A percentile compares a stretch with the other conserved stretches of the same genome.
Conservation (phyloP, 139 green algal species). For the Chlorella sp. region DNA sequence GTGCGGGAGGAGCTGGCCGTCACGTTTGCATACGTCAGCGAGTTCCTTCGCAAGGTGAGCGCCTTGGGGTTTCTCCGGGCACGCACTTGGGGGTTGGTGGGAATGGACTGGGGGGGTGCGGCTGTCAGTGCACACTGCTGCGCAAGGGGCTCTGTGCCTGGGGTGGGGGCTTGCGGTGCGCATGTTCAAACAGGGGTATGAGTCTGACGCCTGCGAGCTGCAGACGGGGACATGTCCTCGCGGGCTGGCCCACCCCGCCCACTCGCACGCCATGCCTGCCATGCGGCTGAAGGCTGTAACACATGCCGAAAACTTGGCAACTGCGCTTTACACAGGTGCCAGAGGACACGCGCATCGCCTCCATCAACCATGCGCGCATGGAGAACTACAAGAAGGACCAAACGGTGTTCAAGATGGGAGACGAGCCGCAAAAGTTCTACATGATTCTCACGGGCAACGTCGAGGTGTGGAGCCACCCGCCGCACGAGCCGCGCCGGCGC, state of each 20-base stretch:
- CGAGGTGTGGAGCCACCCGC: constrained; percentile 43
- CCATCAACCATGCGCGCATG: constrained; percentile 25
- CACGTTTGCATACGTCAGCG: constrained; percentile 34
- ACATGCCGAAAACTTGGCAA: no score
- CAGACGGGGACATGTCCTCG: not conserved
- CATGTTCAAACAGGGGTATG: not conserved
- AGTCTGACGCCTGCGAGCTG: not conserved
- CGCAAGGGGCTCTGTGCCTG: no score
- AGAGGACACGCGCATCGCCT: constrained; percentile 26
- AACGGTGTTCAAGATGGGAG: constrained; percentile 36
- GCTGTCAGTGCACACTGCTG: no score
- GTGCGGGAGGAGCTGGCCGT: constrained; percentile 33
- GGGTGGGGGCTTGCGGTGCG: no score
- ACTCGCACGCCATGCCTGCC: not conserved
- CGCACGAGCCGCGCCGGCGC: constrained; percentile 16
- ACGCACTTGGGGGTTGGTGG: not conserved
- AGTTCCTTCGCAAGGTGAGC: constrained; percentile 38
- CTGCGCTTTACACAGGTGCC: constrained; percentile 22
- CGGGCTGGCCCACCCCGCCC: not conserved
- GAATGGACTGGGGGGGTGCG: no score
- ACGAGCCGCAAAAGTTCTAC: constrained; percentile 41
- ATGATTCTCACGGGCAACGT: constrained; percentile 45
- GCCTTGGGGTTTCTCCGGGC: not conserved
- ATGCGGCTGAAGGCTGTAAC: not conserved
- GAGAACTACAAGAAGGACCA: constrained; percentile 56